Base-by-base conservation (phyloP, 345 rosid species). In the Camelina sativa region DNA sequence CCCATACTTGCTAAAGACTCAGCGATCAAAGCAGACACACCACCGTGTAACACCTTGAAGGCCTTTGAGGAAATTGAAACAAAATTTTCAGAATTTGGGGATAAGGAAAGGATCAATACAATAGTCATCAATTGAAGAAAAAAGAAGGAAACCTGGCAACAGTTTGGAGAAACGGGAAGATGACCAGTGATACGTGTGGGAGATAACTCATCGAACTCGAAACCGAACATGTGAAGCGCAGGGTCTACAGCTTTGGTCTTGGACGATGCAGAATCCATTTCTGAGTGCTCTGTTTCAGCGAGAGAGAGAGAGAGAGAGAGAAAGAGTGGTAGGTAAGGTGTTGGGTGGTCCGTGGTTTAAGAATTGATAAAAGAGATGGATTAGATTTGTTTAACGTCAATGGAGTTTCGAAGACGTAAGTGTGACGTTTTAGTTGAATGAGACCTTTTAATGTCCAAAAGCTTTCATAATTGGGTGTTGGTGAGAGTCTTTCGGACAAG, bases 1-100 rank as follows among this genome's bases (percentile, higher is more conserved):
- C 99, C 99, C 8, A 89, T 81, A 84, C 98, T 95, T 0, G 96
- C 96, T 84, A 95, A 66, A 1, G 89, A 65, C 85, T 92, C 97
- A 46, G 98, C 84, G 34, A 92, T 83, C 86, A 95, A 76, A 13
- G 99, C 99, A 61, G 97, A 95, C 2, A 92, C 92, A 32, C 98
- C 99, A 30, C 98, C 98, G 71, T 92, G 98, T 78, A 95, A 68
- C 70, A 95, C 98, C 85, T 90, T 89, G 84, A 95, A 95, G 22
- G 98, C 97, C 98, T 95, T 40, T 71, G 5, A 25, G 0, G 0
- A 38, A 13, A 19, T 6, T 4, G 17, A 8, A 57, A 50, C 7
- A 1, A 1, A 25, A 16, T 11, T 19, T 7, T 71, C 57, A 77
- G 50, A 50, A n/a, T 6, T 41, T 52, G 6, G 30, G 19, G 10